Conservation (phyloP, 306 rosid species). For the barrel medic (Medicago truncatula) region MtrunA17r5.0-ANR NC_053042.1:36076001-36076500, state of each 20-base stretch:
- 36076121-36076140: background rate
- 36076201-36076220: conserved; percentile 36
- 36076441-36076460: no score
- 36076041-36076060: conserved; percentile 80
- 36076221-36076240: background rate
- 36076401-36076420: no score
- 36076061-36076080: conserved; percentile 80
- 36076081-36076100: background rate
- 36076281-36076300: no score
- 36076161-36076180: background rate
- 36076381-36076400: no score
- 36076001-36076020: conserved; percentile 56
- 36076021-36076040: conserved; percentile 70
- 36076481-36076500: no score
- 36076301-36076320: no score
- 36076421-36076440: no score
- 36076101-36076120: background rate
- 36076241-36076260: background rate
- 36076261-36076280: no score
- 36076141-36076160: background rate
- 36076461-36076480: no score
- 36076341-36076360: no score
- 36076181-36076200: conserved; percentile 40
- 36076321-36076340: no score
- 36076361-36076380: no score